Evolutionary conservation across 768 basidiomycete species (phyloP), one percentile per base, ranked within the genome.

Genomic region (Tricholoma hemisulphureum): DNA sequence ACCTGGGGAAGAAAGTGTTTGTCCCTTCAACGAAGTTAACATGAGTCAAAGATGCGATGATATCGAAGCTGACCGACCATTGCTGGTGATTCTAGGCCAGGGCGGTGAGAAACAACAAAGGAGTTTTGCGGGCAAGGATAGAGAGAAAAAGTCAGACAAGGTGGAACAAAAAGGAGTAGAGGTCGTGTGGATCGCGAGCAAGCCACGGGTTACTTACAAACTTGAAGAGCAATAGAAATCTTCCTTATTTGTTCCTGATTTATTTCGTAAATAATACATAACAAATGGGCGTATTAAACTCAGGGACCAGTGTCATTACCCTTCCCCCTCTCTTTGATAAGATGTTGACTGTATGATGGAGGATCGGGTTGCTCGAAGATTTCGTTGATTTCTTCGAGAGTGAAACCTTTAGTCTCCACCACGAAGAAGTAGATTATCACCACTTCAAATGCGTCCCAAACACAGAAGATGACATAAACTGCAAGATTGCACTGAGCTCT

Each of bases 1-100:
- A 90, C 90, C 84, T 68, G 92, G 92, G 46, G 83, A 79, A 60
- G 89, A 91, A 48, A 94, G 85, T 4, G 88, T 93, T 85, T 94
- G 92, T 71, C 92, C 92, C 92, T 92, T 56, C 55, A 55, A 58
- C 64, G 67, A 58, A 51, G 58, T 63, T 32, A 61, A 58, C 61
- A 58, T 55, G 53, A 58, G 35, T 18, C 39, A 24, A 39, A 10
- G 43, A 58, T 51, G 35, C 28, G 55, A n/a, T n/a, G n/a, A 61
- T 51, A 51, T 58, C 37, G 51, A 48, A 55, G 39, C 28, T 52
- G 32, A 67, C 70, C 56, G 49, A 78, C 78, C 78, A 67, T 69
- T 56, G 55, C 63, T 58, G 57, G 57, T 53, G 58, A 58, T 56
- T 60, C 43, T 41, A 50, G 26, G 57, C 41, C 23, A 34, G 51